These are phyloP conservation scores for Clavispora vitiphila DNA, from an alignment of 805 yeast species.

Conservation along the genomic window DNA sequence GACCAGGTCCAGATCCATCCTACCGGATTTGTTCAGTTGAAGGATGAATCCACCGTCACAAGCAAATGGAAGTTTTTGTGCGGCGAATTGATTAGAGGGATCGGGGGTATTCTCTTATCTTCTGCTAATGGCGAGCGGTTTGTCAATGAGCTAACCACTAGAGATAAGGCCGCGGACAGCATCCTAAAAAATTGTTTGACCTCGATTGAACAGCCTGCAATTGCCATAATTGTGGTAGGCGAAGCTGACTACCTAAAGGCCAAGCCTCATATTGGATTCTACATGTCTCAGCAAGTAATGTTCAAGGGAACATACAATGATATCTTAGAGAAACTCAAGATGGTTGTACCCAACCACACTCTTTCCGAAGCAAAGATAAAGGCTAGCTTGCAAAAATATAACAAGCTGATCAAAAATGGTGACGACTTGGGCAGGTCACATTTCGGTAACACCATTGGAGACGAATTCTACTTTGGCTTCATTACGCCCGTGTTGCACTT, in stretches of 20 bases:
- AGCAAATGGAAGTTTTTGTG: constrained; percentile 51
- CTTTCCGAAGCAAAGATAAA: constrained; percentile 1
- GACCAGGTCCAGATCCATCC: constrained; percentile 59
- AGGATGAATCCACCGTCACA: constrained; percentile 30
- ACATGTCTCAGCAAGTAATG: constrained; percentile 27
- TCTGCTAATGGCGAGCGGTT: constrained; percentile 44
- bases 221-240: constrained; percentile 31
- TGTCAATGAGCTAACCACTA: constrained; percentile 48
- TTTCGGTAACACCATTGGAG: constrained; percentile 20
- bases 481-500: constrained; percentile 48
- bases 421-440: constrained; percentile 34
- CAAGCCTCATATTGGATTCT: constrained; percentile 48
- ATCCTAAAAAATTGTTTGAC: constrained; percentile 26
- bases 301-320: constrained; percentile 19
- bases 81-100: constrained; percentile 56
- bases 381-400: constrained; percentile 15
- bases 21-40: constrained; percentile 47
- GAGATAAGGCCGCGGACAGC: constrained; percentile 48
- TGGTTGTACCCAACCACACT: constrained; percentile 1
- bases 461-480: constrained; percentile 41
- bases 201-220: constrained; percentile 11
- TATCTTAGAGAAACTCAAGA: constrained; percentile 9
- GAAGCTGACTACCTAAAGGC: constrained; percentile 42
- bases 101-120: constrained; percentile 52
- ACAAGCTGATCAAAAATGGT: constrained; percentile 12